Evolutionary conservation across 495 filamentous ascomycete species (phyloP).

Genomic region (Aspergillus saccharolyticus): DNA sequence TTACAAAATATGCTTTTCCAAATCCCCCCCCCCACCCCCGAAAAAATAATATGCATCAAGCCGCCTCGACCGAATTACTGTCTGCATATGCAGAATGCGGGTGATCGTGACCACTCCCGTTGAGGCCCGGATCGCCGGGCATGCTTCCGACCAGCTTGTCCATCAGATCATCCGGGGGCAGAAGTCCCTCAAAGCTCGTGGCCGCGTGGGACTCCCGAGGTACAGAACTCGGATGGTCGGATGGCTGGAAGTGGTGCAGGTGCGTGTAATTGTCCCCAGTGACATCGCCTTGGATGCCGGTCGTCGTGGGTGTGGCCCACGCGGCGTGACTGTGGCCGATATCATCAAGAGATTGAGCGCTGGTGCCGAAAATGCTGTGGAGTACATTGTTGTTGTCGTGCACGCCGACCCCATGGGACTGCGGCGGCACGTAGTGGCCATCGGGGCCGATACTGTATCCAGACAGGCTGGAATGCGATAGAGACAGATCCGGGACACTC

Average conservation of each 20-base stretch:
- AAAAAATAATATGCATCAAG: slow-evolving; percentile 14
- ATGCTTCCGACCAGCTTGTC: slow-evolving; percentile 39
- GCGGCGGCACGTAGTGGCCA: slow-evolving; percentile 34
- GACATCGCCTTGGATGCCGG: slow-evolving; percentile 30
- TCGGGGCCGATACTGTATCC: slow-evolving; percentile 33
- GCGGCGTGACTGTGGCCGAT: slow-evolving; percentile 31
- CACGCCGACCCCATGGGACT: slow-evolving; percentile 27
- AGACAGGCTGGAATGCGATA: slow-evolving; percentile 32
- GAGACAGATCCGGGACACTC: slow-evolving; percentile 36
- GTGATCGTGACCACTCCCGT: slow-evolving; percentile 39
- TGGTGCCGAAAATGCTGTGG: slow-evolving; percentile 30
- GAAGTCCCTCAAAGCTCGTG: slow-evolving; percentile 30
- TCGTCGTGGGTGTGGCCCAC: slow-evolving; percentile 33
- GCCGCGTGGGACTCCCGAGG: slow-evolving; percentile 35
- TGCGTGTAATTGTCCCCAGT: slow-evolving; percentile 31
- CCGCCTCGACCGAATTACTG: slow-evolving; percentile 31
- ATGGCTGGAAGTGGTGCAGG: slow-evolving; percentile 26
- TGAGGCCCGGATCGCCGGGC: slow-evolving; percentile 33
- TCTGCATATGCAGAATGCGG: slow-evolving; percentile 28
- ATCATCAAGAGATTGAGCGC: slow-evolving; percentile 35
- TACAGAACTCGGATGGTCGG: slow-evolving; percentile 30
- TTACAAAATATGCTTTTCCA: background rate
- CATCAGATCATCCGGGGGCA: slow-evolving; percentile 39
- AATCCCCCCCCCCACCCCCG: background rate
- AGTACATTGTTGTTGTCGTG: slow-evolving; percentile 37